Evolutionary conservation across 371 early-diverging fungal species (phyloP).

Genomic region (Catenaria anguillulae): DNA sequence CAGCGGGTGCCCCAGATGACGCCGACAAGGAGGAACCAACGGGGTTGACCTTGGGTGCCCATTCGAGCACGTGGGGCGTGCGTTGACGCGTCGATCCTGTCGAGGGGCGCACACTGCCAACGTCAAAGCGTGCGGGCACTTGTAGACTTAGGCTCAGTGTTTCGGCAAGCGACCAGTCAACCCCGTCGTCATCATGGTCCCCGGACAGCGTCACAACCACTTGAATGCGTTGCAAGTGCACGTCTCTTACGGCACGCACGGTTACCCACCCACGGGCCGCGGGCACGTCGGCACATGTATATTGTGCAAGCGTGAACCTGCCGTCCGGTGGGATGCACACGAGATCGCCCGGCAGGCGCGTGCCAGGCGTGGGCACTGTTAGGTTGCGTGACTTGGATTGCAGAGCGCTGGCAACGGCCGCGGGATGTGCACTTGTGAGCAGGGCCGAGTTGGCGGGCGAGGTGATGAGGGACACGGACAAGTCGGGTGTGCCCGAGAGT

Average conservation of each 20-base stretch:
- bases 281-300: not conserved
- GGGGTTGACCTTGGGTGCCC: not conserved
- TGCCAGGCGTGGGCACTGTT: not conserved
- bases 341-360: not conserved
- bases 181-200: not conserved
- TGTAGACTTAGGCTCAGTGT: not conserved
- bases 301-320: not conserved
- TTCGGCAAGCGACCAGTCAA: not conserved
- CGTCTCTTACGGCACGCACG: not conserved
- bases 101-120: not conserved
- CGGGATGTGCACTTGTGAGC: no score
- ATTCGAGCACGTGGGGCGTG: not conserved
- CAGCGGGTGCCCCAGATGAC: not conserved
- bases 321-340: not conserved
- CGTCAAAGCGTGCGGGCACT: not conserved
- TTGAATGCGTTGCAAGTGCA: not conserved
- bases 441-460: no score
- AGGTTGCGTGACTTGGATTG: no score
- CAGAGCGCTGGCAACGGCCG: no score
- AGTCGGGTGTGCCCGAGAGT: not conserved
- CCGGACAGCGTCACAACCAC: not conserved
- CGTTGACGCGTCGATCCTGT: not conserved
- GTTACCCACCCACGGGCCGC: not conserved
- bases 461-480: not conserved
- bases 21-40: no score